Evolutionary conservation across 768 basidiomycete species (phyloP), one percentile per base, ranked within the genome.

Genomic region (Agaricus subrufescens): DNA sequence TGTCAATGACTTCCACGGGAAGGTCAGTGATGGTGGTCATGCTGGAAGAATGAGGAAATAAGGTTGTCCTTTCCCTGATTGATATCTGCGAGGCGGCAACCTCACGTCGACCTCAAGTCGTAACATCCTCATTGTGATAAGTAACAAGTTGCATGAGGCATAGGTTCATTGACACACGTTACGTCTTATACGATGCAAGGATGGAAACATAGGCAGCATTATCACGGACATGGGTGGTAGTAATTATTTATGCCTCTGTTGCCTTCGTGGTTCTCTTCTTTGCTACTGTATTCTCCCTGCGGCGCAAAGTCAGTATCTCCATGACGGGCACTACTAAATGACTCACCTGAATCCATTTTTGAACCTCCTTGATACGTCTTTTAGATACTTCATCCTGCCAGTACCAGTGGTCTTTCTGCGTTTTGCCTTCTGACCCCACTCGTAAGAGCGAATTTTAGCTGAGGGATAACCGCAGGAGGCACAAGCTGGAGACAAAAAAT

Each of bases 351-450:
- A 98, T 54, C 96, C 94, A 70, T 97, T 98, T 87, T 98, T 98
- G 89, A 98, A 98, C 64, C 93, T 84, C 71, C 95, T 85, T 65
- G 89, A 86, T 43, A 98, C 96, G 52, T 80, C 73, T 82, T 94
- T 97, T 74, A 98, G 82, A 83, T 94, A 86, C 58, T 80, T 77
- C 94, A 97, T 97, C 68, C 95, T 83, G 62, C 96, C 96, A 62
- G 96, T 95, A 58, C 97, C 97, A 58, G 97, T 98, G 47, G 96
- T 98, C 87, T 96, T 97, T 86, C 96, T 89, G 76, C 97, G 89
- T 86, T 98, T 98, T 53, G 97, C 97, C 84, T 99, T 99, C 71
- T 86, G 82, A 63, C 94, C 94, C 97, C 97, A 98, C 76, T 98
- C 90, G 75, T 86, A 98, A 66, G 92, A 94, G 68, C 96, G 86